phyloP scores from a whole-genome alignment of 768 basidiomycete genomes.

The Pleurotus citrinopileatus region DNA sequence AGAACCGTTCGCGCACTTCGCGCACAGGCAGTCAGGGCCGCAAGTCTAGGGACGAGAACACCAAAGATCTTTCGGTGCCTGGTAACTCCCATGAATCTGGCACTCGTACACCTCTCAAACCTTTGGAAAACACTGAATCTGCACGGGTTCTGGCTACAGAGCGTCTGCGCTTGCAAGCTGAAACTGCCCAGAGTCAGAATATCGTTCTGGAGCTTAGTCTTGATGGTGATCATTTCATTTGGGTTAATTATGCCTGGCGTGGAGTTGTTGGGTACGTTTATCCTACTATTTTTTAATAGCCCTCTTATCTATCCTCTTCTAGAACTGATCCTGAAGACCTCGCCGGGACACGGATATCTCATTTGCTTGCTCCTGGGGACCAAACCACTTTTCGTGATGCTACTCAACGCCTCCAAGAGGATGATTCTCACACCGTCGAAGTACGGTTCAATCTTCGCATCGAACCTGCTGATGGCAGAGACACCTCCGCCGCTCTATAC shows the following conservation, averaged over 20 bases:
- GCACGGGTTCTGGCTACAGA: conserved; percentile 87
- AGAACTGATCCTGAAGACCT: conserved; percentile 85
- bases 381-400: conserved; percentile 84
- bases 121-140: conserved; percentile 64
- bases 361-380: conserved; percentile 75
- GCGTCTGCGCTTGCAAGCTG: conserved; percentile 84
- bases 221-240: conserved; percentile 92
- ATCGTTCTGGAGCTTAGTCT: conserved; percentile 93
- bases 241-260: conserved; percentile 95
- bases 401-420: conserved; percentile 78
- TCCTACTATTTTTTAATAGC: conserved; percentile 5
- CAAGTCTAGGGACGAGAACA: conserved; percentile 56
- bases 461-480: conserved; percentile 56
- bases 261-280: conserved; percentile 80
- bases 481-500: conserved; percentile 54
- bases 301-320: conserved; percentile 18
- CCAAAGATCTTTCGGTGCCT: conserved; percentile 42
- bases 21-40: conserved; percentile 50
- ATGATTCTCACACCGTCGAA: conserved; percentile 93
- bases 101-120: conserved; percentile 38
- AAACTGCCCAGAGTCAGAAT: conserved; percentile 93
- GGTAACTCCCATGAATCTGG: conserved; percentile 32
- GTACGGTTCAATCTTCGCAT: conserved; percentile 86
- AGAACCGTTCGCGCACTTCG: conserved; percentile 45
- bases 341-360: conserved; percentile 77